phyloP scores from a whole-genome alignment of 2,329 filamentous ascomycete species.

The Aspergillus unguis region DNA sequence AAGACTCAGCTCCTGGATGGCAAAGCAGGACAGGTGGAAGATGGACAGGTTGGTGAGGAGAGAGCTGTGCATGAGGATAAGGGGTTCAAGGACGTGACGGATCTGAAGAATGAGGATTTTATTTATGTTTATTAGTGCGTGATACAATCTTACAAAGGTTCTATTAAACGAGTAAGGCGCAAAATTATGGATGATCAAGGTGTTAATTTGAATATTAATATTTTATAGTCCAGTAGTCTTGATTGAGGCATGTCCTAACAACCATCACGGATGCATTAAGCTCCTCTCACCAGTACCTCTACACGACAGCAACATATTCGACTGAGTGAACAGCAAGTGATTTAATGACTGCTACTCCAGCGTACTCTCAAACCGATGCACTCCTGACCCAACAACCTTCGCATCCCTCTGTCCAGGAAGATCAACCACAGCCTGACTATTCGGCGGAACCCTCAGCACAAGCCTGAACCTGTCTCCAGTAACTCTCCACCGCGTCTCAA shows the following conservation, averaged over 20 bases:
- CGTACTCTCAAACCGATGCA: slow-evolving; percentile 1
- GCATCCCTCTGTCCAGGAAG: not conserved
- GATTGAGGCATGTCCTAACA: too few relatives aligned
- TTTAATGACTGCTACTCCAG: too few relatives aligned
- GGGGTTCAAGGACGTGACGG: slow-evolving; percentile 17
- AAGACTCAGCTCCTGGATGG: slow-evolving; percentile 15
- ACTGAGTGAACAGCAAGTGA: too few relatives aligned
- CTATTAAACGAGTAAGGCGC: too few relatives aligned
- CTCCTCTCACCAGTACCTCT: too few relatives aligned
- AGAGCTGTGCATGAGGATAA: slow-evolving; percentile 1
- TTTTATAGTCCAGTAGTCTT: too few relatives aligned
- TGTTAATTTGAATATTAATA: too few relatives aligned
- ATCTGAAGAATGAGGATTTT: slow-evolving; percentile 20
- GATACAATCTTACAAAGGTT: too few relatives aligned
- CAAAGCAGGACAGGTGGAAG: slow-evolving; percentile 12
- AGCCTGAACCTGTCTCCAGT: not conserved
- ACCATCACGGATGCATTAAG: too few relatives aligned
- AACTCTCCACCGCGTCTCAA: not conserved
- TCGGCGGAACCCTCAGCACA: slow-evolving; percentile 4
- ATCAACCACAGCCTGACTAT: slow-evolving; percentile 1
- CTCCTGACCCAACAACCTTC: slow-evolving; percentile 2
- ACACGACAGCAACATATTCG: too few relatives aligned
- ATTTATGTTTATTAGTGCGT: slow-evolving; percentile 17
- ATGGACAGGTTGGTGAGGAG: not conserved
- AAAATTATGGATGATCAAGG: too few relatives aligned